Evolutionary conservation across 768 basidiomycete genomes (phyloP).

Genomic region (Termitomyces sp.): DNA sequence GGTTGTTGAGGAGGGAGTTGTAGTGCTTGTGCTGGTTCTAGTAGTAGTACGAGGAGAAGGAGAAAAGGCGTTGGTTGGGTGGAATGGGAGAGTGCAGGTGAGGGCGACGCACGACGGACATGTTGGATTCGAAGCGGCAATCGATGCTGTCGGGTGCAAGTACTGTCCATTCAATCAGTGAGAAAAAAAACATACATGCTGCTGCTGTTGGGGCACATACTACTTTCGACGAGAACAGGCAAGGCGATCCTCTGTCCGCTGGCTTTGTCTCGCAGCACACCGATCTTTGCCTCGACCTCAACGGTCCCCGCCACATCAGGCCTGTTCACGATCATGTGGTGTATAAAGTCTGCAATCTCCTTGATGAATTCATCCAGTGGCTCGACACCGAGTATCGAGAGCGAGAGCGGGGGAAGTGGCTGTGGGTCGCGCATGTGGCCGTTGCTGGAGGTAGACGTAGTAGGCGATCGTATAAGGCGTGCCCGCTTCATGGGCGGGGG

Average conservation of each 20-base stretch:
- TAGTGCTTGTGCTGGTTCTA: constrained; percentile 85
- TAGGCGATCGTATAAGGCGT: constrained; percentile 18
- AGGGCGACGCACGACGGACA: constrained; percentile 65
- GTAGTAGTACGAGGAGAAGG: not conserved
- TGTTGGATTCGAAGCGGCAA: constrained; percentile 85
- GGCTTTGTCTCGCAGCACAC: constrained; percentile 56
- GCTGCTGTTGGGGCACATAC: constrained; percentile 39
- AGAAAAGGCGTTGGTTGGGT: not conserved
- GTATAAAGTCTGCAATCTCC: constrained; percentile 86
- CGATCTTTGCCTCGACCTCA: constrained; percentile 92
- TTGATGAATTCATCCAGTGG: constrained; percentile 91
- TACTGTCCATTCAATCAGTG: constrained; percentile 38
- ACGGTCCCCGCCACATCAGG: constrained; percentile 52
- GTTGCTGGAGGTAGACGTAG: constrained; percentile 15
- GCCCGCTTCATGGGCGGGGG: constrained; percentile 27
- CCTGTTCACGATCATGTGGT: constrained; percentile 58
- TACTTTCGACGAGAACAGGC: constrained; percentile 80
- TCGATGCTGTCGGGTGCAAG: constrained; percentile 56
- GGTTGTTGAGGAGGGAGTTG: constrained; percentile 82
- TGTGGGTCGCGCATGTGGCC: constrained; percentile 19
- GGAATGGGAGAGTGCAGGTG: not conserved
- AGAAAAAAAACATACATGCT: constrained; percentile 9
- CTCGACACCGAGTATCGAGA: constrained; percentile 84
- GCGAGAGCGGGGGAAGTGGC: constrained; percentile 56
- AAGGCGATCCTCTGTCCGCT: constrained; percentile 55